Percentiles rank a stretch among this genome's conserved stretches.
Conservation (phyloP, 2,329 filamentous ascomycete species). For the Phaeosphaeriaceae sp. region DNA sequence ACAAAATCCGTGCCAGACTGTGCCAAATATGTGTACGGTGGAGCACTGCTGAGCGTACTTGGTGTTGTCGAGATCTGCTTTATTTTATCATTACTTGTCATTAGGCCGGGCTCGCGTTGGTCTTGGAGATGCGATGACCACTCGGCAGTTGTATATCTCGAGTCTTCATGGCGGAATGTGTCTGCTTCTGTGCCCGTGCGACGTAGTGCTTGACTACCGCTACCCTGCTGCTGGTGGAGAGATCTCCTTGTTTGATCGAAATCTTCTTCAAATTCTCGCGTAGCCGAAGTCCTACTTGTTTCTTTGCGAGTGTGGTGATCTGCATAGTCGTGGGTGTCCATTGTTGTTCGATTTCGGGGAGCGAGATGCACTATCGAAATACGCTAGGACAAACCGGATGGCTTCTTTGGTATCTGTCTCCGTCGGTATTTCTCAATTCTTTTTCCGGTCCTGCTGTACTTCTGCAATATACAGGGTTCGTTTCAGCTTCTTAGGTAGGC, state of each 20-base stretch:
- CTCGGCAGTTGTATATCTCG: background rate
- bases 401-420: no score
- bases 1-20: no score
- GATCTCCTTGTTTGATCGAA: no score
- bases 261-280: background rate
- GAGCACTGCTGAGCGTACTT: no score
- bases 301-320: background rate
- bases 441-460: background rate
- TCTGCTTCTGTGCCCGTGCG: no score
- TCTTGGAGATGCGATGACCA: background rate
- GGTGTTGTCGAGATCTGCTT: no score
- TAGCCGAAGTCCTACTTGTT: background rate
- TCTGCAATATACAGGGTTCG: background rate
- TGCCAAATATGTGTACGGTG: no score
- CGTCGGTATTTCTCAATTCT: background rate
- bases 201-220: no score
- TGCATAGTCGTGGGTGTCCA: background rate
- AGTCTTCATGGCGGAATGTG: background rate
- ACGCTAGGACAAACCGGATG: no score
- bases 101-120: background rate
- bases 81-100: background rate
- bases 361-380: background rate
- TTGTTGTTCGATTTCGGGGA: background rate
- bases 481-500: background rate
- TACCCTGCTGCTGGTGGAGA: no score